A percentile compares a stretch with the other conserved stretches of the same genome.
Evolutionary conservation across 177 flowering plant genomes (phyloP).

Genomic region (Vitis hybrid): DNA sequence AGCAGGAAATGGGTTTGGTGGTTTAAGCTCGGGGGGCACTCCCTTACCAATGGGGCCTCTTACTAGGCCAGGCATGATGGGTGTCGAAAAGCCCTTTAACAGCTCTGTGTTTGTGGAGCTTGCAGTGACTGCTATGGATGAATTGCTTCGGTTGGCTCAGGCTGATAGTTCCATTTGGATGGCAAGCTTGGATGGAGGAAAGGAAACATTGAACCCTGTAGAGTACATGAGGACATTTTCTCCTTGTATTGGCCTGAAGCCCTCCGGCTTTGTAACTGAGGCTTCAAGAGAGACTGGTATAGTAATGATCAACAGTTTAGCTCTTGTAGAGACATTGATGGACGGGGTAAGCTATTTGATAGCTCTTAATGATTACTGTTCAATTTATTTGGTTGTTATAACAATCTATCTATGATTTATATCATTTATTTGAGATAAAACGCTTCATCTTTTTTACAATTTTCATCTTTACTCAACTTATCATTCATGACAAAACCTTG

Average conservation of each 20-base stretch:
- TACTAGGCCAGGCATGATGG: slow-evolving; percentile 10
- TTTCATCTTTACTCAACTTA: no score
- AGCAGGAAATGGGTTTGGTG: slow-evolving; percentile 34
- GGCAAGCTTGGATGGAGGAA: slow-evolving; percentile 24
- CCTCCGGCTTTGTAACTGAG: slow-evolving; percentile 31
- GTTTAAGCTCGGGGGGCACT: slow-evolving; percentile 14
- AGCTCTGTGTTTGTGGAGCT: slow-evolving; percentile 31
- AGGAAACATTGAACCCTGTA: slow-evolving; percentile 32
- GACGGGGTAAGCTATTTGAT: slow-evolving; percentile 39
- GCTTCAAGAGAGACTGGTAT: slow-evolving; percentile 39
- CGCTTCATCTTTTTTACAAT: no score
- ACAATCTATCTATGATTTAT: background rate
- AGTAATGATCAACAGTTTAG: slow-evolving; percentile 34
- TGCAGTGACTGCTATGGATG: slow-evolving; percentile 48
- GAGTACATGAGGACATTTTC: slow-evolving; percentile 40
- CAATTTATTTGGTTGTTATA: no score
- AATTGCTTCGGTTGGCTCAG: slow-evolving; percentile 37
- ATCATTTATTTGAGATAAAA: background rate
- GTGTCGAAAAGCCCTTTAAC: slow-evolving; percentile 18
- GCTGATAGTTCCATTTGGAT: slow-evolving; percentile 41
- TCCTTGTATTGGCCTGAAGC: slow-evolving; percentile 31
- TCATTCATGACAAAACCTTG: background rate
- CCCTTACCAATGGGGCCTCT: slow-evolving; percentile 28
- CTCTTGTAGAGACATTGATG: slow-evolving; percentile 51
- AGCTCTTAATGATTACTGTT: no score